Percentiles rank a stretch among this genome's conserved stretches.
Conservation (phyloP, 176 grass and related monocot genomes). For the sorghum (Sorghum bicolor) region Sorghum_bicolor_NCBIv3 NC_012870.2:4195501-4196000, state of each 20-base stretch:
- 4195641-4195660: slow-evolving; percentile 58
- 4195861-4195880: slow-evolving; percentile 92
- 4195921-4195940: slow-evolving; percentile 98
- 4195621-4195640: slow-evolving; percentile 25
- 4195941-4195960: slow-evolving; percentile 88
- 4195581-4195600: slow-evolving; percentile 7
- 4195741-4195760: neutral
- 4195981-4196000: neutral
- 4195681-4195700: slow-evolving; percentile 90
- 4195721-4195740: neutral
- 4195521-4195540: slow-evolving; percentile 4
- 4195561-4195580: slow-evolving; percentile 11
- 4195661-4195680: slow-evolving; percentile 94
- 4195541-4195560: slow-evolving; percentile 41
- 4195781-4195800: neutral
- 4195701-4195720: neutral
- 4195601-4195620: slow-evolving; percentile 23
- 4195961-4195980: neutral
- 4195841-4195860: slow-evolving; percentile 89
- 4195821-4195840: slow-evolving; percentile 65
- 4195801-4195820: slow-evolving; percentile 12
- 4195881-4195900: slow-evolving; percentile 80
- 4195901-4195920: slow-evolving; percentile 96
- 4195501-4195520: neutral
- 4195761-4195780: neutral